These are phyloP conservation scores for Termitomyces sp. DNA, from an alignment of 768 basidiomycete species.

Conservation along the genomic window DNA sequence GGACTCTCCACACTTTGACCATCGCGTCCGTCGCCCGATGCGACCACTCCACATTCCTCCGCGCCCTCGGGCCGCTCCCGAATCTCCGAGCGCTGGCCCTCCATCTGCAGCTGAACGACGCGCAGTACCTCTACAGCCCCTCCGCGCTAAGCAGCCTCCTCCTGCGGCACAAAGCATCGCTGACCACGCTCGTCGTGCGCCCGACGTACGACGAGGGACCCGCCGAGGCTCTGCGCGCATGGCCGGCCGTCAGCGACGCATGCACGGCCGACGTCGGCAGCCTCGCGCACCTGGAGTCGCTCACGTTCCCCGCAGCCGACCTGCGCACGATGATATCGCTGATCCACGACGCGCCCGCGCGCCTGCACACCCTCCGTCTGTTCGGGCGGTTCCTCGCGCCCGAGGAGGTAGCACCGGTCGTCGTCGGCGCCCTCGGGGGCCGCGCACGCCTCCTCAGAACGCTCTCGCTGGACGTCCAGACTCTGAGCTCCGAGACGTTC, in stretches of 20 bases:
- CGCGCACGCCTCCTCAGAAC: conserved; percentile 16
- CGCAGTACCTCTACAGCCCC: conserved; percentile 18
- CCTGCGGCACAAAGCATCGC: conserved; percentile 11
- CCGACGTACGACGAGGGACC: conserved; percentile 3
- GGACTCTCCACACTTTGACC: conserved; percentile 22
- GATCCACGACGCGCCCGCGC: conserved; percentile 18
- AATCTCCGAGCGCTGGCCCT: conserved; percentile 18
- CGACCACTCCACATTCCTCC: conserved; percentile 28
- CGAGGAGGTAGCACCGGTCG: conserved; percentile 18
- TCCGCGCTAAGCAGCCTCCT: conserved; percentile 18
- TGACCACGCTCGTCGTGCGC: conserved; percentile 19
- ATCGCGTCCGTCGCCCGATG: conserved; percentile 25
- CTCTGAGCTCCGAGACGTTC: conserved; percentile 14
- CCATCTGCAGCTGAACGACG: conserved; percentile 16
- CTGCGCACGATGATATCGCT: conserved; percentile 14
- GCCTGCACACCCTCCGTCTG: conserved; percentile 20
- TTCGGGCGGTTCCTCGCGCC: conserved; percentile 16
- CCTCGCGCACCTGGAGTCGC: conserved; percentile 14
- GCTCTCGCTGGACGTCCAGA: conserved; percentile 19
- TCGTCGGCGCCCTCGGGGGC: conserved; percentile 18
- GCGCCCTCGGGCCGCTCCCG: conserved; percentile 20
- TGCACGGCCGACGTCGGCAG: conserved; percentile 5
- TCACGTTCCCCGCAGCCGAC: conserved; percentile 19
- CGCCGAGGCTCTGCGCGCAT: not conserved
- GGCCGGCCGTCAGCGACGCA: conserved; percentile 2